Base-by-base conservation (phyloP, 2,329 filamentous ascomycete species). In the Dothistroma pini region DNA sequence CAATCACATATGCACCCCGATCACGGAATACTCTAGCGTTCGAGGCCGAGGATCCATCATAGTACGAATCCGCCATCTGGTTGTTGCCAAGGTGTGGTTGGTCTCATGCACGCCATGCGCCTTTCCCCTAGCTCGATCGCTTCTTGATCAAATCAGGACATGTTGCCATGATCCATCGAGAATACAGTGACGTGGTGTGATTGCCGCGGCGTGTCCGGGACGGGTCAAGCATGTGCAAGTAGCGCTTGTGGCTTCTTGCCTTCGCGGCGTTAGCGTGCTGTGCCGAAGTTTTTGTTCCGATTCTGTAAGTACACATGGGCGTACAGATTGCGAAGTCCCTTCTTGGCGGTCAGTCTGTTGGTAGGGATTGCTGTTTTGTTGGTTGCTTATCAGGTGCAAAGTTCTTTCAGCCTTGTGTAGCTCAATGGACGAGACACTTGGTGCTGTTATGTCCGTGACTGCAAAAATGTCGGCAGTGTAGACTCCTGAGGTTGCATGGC, bases 81-180 rank as follows among this genome's bases (percentile, higher is more conserved):
- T 29, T 41, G 41, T 56, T 25, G 44, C 35, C 49, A 50, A 50
- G 55, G 49, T 50, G 44, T 55, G 44, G 57, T 55, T 59, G 49
- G 49, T 49, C 51, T 54, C 52, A 54, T 54, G 55, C 55, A 54
- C 34, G 19, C 54, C 21, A 50, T 61, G 59, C 55, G 54, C 49
- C 59, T 54, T 54, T 29, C 54, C 59, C 16, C 25, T 61, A 61
- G 59, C 19, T 12, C 10, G n/a, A 29, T 12, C 22, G 21, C 32
- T 38, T 25, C 6, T 31, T 21, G 19, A 19, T 41, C 31, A 31
- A 57, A 57, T 57, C 55, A 57, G 1, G 9, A 19, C 16, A 41
- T 14, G 29, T 34, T 34, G 7, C 14, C 29, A 19, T 16, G 12
- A 21, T 5, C 14, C 4, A 5, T n/a, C 4, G 29, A 2, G 16